These are phyloP conservation scores for Cladosporium sp. DNA, from an alignment of 2,329 filamentous ascomycete species.

Conservation along the genomic window DNA sequence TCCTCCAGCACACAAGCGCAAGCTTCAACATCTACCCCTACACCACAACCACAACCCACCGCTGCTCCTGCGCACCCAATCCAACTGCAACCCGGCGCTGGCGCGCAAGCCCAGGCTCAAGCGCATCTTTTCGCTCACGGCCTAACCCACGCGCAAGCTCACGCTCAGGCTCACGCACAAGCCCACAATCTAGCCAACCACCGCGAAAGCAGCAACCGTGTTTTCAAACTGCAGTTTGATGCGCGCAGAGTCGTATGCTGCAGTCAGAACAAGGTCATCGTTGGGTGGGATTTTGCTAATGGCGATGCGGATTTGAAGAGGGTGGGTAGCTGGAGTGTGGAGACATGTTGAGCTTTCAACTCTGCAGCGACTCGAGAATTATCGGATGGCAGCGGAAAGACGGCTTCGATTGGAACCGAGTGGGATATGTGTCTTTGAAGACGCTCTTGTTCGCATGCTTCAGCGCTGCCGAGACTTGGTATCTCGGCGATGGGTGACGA, in stretches of 20 bases:
- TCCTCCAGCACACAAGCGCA: conserved; percentile 1
- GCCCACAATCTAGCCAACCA: conserved; percentile 19
- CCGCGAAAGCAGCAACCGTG: conserved; percentile 55
- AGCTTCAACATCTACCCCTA: conserved; percentile 1
- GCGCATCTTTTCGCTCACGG: not conserved
- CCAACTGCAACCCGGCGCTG: not conserved
- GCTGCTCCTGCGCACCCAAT: not conserved
- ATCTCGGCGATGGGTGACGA: not conserved
- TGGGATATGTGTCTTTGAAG: not conserved
- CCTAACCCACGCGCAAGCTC: not conserved
- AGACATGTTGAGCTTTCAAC: conserved; percentile 25
- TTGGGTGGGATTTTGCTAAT: conserved; percentile 97
- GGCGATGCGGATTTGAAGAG: conserved; percentile 64
- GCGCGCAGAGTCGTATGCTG: conserved; percentile 91
- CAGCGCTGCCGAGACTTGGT: not conserved
- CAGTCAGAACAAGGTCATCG: conserved; percentile 85
- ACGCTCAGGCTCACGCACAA: conserved; percentile 38
- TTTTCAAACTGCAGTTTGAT: conserved; percentile 98
- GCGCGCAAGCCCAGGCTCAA: not conserved
- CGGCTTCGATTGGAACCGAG: not conserved
- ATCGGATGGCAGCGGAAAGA: not conserved
- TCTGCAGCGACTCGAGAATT: not conserved
- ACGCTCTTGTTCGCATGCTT: not conserved
- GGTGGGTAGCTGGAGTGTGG: conserved; percentile 36
- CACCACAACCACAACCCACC: not conserved